Percentiles rank a stretch among this genome's conserved stretches.
Conservation (phyloP, 257 asterid species). For the Salvia miltiorrhiza region DNA sequence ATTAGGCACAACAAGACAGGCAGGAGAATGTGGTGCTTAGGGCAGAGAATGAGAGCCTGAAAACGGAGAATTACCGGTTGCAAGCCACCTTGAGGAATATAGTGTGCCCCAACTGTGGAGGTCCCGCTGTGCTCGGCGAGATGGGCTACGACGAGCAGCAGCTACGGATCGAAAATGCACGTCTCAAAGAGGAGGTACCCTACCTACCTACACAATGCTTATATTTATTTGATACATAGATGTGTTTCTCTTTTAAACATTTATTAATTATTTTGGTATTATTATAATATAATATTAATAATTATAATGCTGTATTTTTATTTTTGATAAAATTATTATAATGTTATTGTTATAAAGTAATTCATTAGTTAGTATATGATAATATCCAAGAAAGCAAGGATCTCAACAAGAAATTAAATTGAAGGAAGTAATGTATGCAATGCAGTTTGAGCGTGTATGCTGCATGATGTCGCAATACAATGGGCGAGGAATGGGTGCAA, state of each 20-base stretch:
- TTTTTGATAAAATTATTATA: too few species aligned
- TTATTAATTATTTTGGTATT: too few species aligned
- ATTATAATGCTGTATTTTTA: too few species aligned
- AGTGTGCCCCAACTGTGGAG: slow-evolving; percentile 91
- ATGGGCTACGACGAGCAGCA: slow-evolving; percentile 88
- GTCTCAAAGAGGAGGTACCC: slow-evolving; percentile 88
- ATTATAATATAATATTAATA: too few species aligned
- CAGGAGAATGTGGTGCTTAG: slow-evolving; percentile 66
- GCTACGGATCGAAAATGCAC: slow-evolving; percentile 81
- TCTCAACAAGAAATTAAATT: not conserved
- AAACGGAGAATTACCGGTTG: slow-evolving; percentile 72
- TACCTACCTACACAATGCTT: too few species aligned
- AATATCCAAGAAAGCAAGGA: too few species aligned
- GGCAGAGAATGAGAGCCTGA: slow-evolving; percentile 78
- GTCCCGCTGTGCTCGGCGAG: slow-evolving; percentile 84
- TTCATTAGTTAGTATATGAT: too few species aligned
- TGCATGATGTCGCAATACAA: slow-evolving; percentile 57
- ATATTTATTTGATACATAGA: too few species aligned
- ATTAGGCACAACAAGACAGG: slow-evolving; percentile 92
- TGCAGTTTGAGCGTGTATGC: slow-evolving; percentile 73
- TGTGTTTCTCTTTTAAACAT: too few species aligned
- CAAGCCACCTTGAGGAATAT: slow-evolving; percentile 74
- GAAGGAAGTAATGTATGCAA: not conserved
- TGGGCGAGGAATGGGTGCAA: slow-evolving; percentile 49
- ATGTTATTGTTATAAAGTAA: too few species aligned